These are phyloP conservation scores for Talaromyces rugulosus DNA, from an alignment of 2,329 filamentous ascomycete genomes.

Conservation along the genomic window DNA sequence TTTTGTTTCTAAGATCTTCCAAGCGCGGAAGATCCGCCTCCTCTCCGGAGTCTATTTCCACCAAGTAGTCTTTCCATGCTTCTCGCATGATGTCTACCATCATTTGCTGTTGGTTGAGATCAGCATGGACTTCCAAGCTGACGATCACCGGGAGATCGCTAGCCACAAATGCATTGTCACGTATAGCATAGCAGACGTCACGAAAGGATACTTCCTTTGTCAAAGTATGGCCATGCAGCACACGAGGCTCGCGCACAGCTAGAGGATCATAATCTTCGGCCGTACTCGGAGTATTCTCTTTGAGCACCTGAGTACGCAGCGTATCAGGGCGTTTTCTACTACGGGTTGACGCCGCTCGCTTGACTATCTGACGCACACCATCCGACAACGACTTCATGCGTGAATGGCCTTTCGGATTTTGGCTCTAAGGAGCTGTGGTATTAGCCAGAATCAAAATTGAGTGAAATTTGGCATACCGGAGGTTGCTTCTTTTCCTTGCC, in stretches of 20 bases:
- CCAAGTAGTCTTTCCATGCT: slow-evolving; percentile 71
- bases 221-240: slow-evolving; percentile 81
- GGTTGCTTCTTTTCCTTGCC: background rate
- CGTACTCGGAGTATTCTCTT: background rate
- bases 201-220: slow-evolving; percentile 84
- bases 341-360: background rate
- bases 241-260: slow-evolving; percentile 64
- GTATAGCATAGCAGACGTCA: slow-evolving; percentile 76
- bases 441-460: background rate
- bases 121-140: slow-evolving; percentile 86
- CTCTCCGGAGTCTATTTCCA: slow-evolving; percentile 54
- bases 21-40: slow-evolving; percentile 57
- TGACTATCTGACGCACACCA: background rate
- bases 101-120: slow-evolving; percentile 74
- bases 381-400: slow-evolving; percentile 13
- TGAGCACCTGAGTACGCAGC: background rate
- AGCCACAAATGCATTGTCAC: slow-evolving; percentile 70
- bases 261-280: slow-evolving; percentile 1
- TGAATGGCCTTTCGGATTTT: slow-evolving; percentile 20
- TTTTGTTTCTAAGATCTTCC: slow-evolving; percentile 69
- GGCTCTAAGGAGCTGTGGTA: slow-evolving; percentile 12
- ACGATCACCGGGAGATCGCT: slow-evolving; percentile 82
- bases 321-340: background rate
- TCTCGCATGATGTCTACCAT: slow-evolving; percentile 95
- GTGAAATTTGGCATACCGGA: background rate